These are phyloP conservation scores for Biscogniauxia mediterranea DNA, from an alignment of 2,329 filamentous ascomycete species.

Conservation along the genomic window DNA sequence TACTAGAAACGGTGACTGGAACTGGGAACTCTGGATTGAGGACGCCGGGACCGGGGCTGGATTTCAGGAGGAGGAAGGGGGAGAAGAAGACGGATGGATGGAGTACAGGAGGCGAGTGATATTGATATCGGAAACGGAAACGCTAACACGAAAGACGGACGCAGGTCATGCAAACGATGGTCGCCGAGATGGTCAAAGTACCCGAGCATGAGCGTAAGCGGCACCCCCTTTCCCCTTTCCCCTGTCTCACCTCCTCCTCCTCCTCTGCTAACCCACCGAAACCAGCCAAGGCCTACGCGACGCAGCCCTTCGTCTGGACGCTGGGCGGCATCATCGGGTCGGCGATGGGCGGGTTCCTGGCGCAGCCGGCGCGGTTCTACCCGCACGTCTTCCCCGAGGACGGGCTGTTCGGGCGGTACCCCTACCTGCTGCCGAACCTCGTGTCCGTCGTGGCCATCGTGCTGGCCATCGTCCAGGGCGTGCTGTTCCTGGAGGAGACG, in stretches of 20 bases:
- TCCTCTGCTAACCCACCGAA: neutral
- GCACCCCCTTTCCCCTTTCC: neutral
- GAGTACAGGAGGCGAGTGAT: too few species aligned
- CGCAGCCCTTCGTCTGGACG: slow-evolving; percentile 39
- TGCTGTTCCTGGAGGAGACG: slow-evolving; percentile 56
- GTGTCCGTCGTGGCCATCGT: slow-evolving; percentile 60
- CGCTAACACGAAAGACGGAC: too few species aligned
- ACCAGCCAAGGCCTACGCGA: slow-evolving; percentile 34
- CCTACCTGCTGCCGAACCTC: slow-evolving; percentile 69
- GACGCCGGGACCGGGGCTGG: too few species aligned
- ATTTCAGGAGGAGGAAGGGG: too few species aligned
- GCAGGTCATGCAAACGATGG: slow-evolving; percentile 42
- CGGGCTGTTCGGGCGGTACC: slow-evolving; percentile 57
- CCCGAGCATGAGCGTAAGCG: slow-evolving; percentile 41
- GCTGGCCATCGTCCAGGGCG: slow-evolving; percentile 60
- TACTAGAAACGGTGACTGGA: too few species aligned
- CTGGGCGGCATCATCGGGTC: slow-evolving; percentile 38
- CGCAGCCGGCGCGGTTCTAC: slow-evolving; percentile 36
- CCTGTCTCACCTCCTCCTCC: neutral
- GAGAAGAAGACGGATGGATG: too few species aligned
- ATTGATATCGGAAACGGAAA: too few species aligned
- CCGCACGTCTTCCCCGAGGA: slow-evolving; percentile 37
- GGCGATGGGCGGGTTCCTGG: slow-evolving; percentile 38
- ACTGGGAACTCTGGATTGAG: too few species aligned
- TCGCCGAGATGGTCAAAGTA: slow-evolving; percentile 41